Base-by-base conservation (phyloP, 1,284 basidiomycete genomes). In the Coriolopsis trogii region DNA sequence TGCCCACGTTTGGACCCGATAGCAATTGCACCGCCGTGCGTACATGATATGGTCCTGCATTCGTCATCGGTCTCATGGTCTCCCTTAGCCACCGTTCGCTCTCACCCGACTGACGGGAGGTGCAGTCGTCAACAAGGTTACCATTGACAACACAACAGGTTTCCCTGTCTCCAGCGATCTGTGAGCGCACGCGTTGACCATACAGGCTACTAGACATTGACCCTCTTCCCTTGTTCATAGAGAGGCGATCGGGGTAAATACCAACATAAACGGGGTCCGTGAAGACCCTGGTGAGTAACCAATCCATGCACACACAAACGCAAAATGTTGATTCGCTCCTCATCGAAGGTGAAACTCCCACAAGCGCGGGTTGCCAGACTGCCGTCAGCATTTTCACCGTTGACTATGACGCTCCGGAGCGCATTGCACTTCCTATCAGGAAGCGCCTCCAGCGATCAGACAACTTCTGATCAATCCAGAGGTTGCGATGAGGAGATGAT, bases 381-480 rank as follows among this genome's bases (percentile, higher is more conserved):
- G 58, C 64, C 5, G 62, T 68, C 42, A 67, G 65, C 49, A 56
- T 68, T 16, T 67, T 68, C 55, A 46, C 60, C 13, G 49, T 67
- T 12, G 66, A 68, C 30, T 68, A 67, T 34, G 66, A 68, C 30
- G 65, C 66, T 15, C 64, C 63, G 2, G 51, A 51, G 18, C 51
- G 36, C 10, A 45, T 61, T 25, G 63, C 64, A 3, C 40, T 43
- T 24, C 63, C 59, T 7, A 55, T 66, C 9, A 64, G 66, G 49
- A 28, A 41, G 16, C 59, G 56, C 21, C 55, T 66, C 15, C 39
- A 46, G n/a, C n/a, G n/a, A n/a, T n/a, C n/a, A n/a, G n/a, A n/a
- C n/a, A n/a, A n/a, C n/a, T n/a, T n/a, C n/a, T n/a, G n/a, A n/a
- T n/a, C n/a, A n/a, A n/a, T n/a, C n/a, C n/a, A n/a, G n/a, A n/a